Conservation (phyloP, 768 basidiomycete species). For the Leccinum rimulosum region DNA sequence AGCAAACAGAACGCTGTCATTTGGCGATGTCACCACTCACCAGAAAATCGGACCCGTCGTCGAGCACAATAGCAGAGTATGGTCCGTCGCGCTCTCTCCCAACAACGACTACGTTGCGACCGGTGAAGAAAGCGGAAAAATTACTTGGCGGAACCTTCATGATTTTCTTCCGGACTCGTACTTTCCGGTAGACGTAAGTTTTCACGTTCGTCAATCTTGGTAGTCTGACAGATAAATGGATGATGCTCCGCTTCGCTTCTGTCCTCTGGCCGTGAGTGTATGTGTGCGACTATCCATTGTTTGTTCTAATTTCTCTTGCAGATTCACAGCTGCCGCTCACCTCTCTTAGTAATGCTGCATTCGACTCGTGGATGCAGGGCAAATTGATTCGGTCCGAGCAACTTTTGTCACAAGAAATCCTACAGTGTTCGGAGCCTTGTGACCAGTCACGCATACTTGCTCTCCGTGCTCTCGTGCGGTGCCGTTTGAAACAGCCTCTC, state of each 20-base stretch:
- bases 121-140: not conserved
- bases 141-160: not conserved
- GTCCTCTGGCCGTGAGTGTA: not conserved
- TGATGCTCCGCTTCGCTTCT: not conserved
- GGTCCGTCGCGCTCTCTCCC: not conserved
- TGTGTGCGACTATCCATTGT: not conserved
- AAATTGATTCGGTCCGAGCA: not conserved
- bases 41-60: not conserved
- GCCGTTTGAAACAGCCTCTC: not conserved
- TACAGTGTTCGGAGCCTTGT: not conserved
- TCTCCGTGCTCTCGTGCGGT: not conserved
- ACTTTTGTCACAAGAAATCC: not conserved
- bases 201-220: not conserved
- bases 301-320: not conserved
- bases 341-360: not conserved
- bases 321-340: constrained; percentile 1
- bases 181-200: not conserved
- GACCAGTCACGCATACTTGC: constrained; percentile 3
- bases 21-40: not conserved
- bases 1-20: not conserved
- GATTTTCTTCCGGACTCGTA: not conserved
- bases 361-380: not conserved
- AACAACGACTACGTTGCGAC: not conserved
- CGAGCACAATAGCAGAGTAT: not conserved
- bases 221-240: not conserved